Percentiles rank a stretch among this genome's conserved stretches.
These are phyloP conservation scores for Leucosporidium scottii DNA, from an alignment of 768 basidiomycete genomes.

Conservation along the genomic window DNA sequence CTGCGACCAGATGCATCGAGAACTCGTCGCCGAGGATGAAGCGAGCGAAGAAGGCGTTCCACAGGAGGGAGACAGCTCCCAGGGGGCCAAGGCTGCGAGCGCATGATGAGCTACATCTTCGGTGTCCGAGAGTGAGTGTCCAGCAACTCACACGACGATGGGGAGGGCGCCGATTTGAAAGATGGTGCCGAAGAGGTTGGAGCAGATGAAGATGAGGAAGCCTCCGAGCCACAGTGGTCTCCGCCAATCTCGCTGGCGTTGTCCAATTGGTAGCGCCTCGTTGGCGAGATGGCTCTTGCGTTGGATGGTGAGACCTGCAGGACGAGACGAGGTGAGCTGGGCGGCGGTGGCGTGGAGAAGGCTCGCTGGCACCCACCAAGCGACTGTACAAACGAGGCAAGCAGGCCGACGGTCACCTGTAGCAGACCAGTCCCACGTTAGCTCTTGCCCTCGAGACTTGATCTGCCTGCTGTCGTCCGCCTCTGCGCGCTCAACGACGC, in stretches of 20 bases:
- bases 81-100: constrained; percentile 62
- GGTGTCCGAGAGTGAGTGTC: no score
- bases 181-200: constrained; percentile 70
- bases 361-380: constrained; percentile 47
- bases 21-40: constrained; percentile 77
- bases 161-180: constrained; percentile 91
- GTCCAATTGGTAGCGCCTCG: constrained; percentile 58
- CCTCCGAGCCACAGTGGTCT: constrained; percentile 87
- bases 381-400: constrained; percentile 82
- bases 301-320: constrained; percentile 70
- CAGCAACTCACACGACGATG: constrained; percentile 58
- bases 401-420: constrained; percentile 54
- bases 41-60: constrained; percentile 87
- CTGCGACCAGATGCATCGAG: constrained; percentile 64
- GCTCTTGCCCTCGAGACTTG: no score
- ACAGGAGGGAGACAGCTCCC: constrained; percentile 86
- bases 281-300: constrained; percentile 86
- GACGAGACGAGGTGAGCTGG: not conserved
- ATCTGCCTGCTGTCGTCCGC: no score
- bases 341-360: not conserved
- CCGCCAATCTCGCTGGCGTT: constrained; percentile 63
- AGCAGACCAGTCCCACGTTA: no score
- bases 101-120: no score
- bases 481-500: no score
- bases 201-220: constrained; percentile 76